A percentile compares a stretch with the other conserved stretches of the same genome.
These are phyloP conservation scores for Arabis hirsuta DNA, from an alignment of 345 rosid genomes.

Conservation along the genomic window DNA sequence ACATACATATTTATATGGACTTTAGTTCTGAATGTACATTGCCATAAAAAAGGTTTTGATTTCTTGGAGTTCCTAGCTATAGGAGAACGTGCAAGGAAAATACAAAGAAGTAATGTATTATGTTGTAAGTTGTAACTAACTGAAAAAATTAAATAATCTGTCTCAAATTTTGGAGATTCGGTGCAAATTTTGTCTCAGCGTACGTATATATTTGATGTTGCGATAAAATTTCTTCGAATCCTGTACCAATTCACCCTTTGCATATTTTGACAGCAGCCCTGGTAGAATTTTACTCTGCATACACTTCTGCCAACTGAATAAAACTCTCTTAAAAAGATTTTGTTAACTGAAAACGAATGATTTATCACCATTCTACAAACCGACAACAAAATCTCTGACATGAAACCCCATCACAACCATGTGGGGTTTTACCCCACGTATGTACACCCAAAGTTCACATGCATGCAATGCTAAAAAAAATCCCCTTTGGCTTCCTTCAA, in stretches of 20 bases:
- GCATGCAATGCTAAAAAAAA: constrained; percentile 40
- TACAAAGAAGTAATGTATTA: too few species aligned
- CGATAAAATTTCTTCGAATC: too few species aligned
- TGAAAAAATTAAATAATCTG: too few species aligned
- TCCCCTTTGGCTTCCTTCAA: constrained; percentile 32
- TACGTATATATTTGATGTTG: too few species aligned
- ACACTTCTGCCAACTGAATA: neutral
- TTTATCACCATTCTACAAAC: constrained; percentile 18
- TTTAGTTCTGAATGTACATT: neutral
- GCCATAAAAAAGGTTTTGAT: neutral
- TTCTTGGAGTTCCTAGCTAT: too few species aligned
- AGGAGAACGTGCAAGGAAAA: too few species aligned
- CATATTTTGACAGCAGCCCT: neutral
- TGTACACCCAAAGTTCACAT: constrained; percentile 46
- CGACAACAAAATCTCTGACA: constrained; percentile 43
- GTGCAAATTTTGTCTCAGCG: too few species aligned
- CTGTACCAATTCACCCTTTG: neutral
- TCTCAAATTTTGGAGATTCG: too few species aligned
- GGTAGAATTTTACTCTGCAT: neutral
- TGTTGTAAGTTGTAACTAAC: too few species aligned
- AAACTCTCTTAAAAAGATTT: neutral
- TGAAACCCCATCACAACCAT: constrained; percentile 40
- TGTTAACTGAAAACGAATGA: constrained; percentile 1
- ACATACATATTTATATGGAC: neutral
- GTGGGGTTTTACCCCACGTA: constrained; percentile 39